Base-by-base conservation (phyloP, 345 rosid species). In the Pistacia integerrima region DNA sequence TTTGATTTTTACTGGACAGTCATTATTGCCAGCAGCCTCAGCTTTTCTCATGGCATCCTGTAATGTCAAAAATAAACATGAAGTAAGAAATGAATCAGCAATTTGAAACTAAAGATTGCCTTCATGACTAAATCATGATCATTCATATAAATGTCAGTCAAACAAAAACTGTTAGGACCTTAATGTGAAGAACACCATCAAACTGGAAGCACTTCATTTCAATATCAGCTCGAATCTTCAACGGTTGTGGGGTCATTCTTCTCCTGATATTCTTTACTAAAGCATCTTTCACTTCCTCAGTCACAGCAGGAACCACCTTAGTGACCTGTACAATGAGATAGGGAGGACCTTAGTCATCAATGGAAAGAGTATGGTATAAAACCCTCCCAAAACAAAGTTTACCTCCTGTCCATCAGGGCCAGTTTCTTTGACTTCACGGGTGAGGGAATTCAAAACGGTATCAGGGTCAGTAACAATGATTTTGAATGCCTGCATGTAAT, bases 131-230 rank as follows among this genome's bases (percentile, higher is more conserved):
- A 55, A 64, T 30, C 16, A 16, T 25, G 22, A 74, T 55, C 12
- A 41, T 22, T 6, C n/a, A 17, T 68, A 46, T 74, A 11, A 14
- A 55, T 48, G 70, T 30, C 13, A 17, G 56, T n/a, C 44, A 28
- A 30, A 41, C 7, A 64, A 5, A 13, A 13, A 54, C 18, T 3
- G 18, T 16, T 16, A 8, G 36, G 55, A 97, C 98, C 97, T 97
- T 94, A 52, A 97, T 92, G 90, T 96, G 99, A 77, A 94, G 87
- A 78, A 96, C 98, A 13, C 99, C 98, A 51, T 97, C 99, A 79
- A 94, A 92, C 87, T 94, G 97, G 85, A 94, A 97, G 85, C 99
- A 97, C 68, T 91, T 92, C 97, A 97, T 89, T 75, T 94, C 99
- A 74, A 97, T 86, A 82, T 97, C 98, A 76, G 98, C 98, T 2